Conservation (phyloP, 106 monocot genomes). For the Allium fistulosum region DNA sequence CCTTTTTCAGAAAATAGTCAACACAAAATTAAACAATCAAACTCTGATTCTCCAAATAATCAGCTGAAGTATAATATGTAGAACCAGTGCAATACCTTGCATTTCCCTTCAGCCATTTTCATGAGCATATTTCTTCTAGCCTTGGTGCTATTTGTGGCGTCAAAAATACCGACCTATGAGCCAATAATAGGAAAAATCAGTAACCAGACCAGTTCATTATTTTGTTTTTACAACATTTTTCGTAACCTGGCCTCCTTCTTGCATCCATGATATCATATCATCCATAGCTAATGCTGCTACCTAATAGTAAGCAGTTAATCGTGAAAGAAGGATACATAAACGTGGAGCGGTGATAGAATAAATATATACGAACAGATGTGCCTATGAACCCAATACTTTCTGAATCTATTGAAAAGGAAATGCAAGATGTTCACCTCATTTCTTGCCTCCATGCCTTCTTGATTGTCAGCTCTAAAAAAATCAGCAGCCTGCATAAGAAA, state of each 20-base stretch:
- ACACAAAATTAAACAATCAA: neutral
- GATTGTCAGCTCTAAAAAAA: slow-evolving; percentile 93
- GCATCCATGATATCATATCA: slow-evolving; percentile 97
- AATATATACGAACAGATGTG: no score
- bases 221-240: slow-evolving; percentile 4
- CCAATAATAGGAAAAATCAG: slow-evolving; percentile 19
- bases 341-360: no score
- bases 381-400: no score
- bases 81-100: slow-evolving; percentile 60
- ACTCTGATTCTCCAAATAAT: neutral
- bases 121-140: slow-evolving; percentile 94
- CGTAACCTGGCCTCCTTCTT: slow-evolving; percentile 94
- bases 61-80: no score
- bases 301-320: slow-evolving; percentile 20
- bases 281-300: slow-evolving; percentile 99
- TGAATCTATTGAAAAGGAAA: no score
- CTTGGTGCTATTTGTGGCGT: slow-evolving; percentile 95
- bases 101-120: slow-evolving; percentile 96
- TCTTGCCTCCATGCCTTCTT: slow-evolving; percentile 86
- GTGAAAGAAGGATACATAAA: neutral
- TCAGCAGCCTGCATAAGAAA: slow-evolving; percentile 69
- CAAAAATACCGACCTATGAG: slow-evolving; percentile 92
- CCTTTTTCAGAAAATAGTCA: no score
- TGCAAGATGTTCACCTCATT: slow-evolving; percentile 65
- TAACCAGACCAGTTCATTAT: neutral